These are phyloP conservation scores for Rauvolfia tetraphylla DNA, from an alignment of 257 asterid species.

Conservation along the genomic window DNA sequence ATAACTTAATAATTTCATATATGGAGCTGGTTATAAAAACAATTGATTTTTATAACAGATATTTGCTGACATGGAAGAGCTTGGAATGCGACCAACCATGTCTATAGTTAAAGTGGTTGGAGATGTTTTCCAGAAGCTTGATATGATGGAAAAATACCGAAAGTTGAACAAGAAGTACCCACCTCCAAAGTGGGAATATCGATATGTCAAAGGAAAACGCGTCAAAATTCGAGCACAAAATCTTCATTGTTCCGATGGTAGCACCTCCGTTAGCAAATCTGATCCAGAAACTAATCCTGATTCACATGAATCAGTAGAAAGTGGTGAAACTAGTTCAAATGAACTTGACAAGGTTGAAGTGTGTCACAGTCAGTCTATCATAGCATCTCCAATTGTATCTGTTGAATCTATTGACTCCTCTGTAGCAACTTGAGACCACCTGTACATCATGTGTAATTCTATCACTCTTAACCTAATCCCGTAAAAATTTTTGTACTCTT, in stretches of 20 bases:
- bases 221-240: conserved; percentile 51
- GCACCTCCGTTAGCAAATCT: conserved; percentile 14
- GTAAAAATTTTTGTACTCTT: neutral
- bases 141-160: conserved; percentile 63
- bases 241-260: conserved; percentile 15
- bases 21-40: neutral
- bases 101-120: conserved; percentile 68
- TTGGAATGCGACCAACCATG: conserved; percentile 62
- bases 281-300: conserved; percentile 25
- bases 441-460: neutral
- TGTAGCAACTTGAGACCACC: neutral
- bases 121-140: conserved; percentile 64
- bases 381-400: conserved; percentile 12
- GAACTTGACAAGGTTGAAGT: conserved; percentile 20
- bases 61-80: conserved; percentile 99
- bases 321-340: conserved; percentile 26
- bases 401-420: conserved; percentile 17
- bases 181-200: conserved; percentile 83
- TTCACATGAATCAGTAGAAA: conserved; percentile 23
- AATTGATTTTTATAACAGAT: conserved; percentile 30
- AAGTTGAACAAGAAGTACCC: conserved; percentile 72
- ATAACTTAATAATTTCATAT: neutral
- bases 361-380: neutral
- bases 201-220: conserved; percentile 74
- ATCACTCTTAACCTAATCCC: neutral